Evolutionary conservation across 2,329 filamentous ascomycete genomes (phyloP), one percentile per base, ranked within the genome.

Genomic region (Phaeomoniella chlamydospora): DNA sequence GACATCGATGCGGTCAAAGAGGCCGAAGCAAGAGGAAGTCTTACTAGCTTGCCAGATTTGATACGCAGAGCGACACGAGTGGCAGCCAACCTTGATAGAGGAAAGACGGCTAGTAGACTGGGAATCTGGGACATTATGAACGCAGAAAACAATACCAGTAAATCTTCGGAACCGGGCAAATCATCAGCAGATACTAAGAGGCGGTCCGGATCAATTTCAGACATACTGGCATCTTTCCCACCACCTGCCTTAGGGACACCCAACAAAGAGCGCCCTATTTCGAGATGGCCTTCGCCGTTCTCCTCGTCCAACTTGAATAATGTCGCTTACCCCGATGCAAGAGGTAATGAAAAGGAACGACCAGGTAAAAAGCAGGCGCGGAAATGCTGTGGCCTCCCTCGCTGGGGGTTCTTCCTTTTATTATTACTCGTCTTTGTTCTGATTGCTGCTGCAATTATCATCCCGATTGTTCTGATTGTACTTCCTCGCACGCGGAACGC

Each of bases 21-120:
- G 35, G 82, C 83, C 12, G 85, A 94, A 55, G 74, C 80, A 1
- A 74, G 90, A 49, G 87, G 85, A 3, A 94, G 87, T 53, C 66
- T 94, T 43, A 96, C 90, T 2, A 94, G 87, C 57, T 63, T 98
- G 40, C 81, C 87, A 0, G 90, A 96, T 53, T 63, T 98, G 41
- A 96, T 98, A 45, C 72, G 76, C 49, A 74, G 90, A 46, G 90
- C 90, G 9, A 96, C 88, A 1, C 76, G 75, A 44, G 64, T 96
- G 26, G 88, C 87, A 12, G 74, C 83, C 0, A 86, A 93, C 57
- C 77, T 98, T 39, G 88, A 96, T 49, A 77, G 77, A 44, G 88
- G 88, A 10, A 78, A 61, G 44, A 77, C 75, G 14, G 74, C 74
- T 10, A 77, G 73, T 49, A 62, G 69, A 38, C 47, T 73, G 4